A percentile compares a stretch with the other conserved stretches of the same genome.
Conservation (phyloP, 192 early-diverging fungal genomes). For the Linderina pennispora region DNA sequence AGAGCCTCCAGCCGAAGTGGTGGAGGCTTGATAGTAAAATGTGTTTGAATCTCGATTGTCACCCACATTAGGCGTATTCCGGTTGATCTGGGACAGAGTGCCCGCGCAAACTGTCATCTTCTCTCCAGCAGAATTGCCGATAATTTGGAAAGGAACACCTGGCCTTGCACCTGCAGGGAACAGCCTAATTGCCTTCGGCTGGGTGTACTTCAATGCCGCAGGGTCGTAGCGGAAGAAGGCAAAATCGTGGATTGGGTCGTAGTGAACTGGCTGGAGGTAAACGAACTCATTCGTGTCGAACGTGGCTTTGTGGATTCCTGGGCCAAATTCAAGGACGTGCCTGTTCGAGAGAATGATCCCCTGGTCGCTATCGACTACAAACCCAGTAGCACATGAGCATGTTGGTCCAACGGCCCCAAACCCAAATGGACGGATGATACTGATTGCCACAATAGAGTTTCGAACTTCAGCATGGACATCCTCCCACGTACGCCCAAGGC, state of each 20-base stretch:
- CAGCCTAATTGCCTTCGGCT: conserved; percentile 39
- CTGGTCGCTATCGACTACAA: conserved; percentile 62
- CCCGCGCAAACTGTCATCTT: conserved; percentile 71
- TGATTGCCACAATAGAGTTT: too few species aligned
- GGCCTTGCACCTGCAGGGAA: conserved; percentile 61
- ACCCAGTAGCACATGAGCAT: conserved; percentile 62
- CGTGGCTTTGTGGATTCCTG: conserved; percentile 56
- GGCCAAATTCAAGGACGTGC: conserved; percentile 67
- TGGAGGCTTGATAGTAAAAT: conserved; percentile 71
- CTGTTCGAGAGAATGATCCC: conserved; percentile 70
- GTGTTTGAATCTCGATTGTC: conserved; percentile 61
- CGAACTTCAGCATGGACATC: too few species aligned
- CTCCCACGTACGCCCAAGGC: too few species aligned
- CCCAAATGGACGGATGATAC: too few species aligned
- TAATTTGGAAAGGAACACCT: conserved; percentile 65
- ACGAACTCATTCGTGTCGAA: conserved; percentile 66
- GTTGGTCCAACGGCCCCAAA: too few species aligned
- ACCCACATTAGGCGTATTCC: conserved; percentile 61
- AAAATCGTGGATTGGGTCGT: conserved; percentile 80
- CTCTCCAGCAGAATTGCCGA: conserved; percentile 71
- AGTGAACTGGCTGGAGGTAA: conserved; percentile 57
- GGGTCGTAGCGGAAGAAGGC: conserved; percentile 71
- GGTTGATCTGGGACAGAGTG: conserved; percentile 64
- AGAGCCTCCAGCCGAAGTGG: conserved; percentile 59
- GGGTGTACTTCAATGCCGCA: conserved; percentile 44